Conservation (phyloP, 1,139 yeast species). For the Pichia sp. region DNA sequence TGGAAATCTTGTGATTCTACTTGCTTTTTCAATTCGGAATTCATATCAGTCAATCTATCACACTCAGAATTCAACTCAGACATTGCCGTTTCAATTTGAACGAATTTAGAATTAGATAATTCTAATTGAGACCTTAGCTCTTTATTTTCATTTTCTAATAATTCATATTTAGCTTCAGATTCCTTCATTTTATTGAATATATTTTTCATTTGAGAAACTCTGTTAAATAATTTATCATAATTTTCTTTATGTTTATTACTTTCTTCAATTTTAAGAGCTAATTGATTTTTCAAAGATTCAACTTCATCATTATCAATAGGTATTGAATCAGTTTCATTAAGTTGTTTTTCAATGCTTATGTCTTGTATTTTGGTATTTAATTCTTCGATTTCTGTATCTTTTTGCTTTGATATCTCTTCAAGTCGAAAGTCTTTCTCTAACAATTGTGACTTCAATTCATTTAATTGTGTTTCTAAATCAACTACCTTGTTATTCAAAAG, state of each 20-base stretch:
- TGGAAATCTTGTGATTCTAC: constrained; percentile 30
- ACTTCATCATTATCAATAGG: constrained; percentile 2
- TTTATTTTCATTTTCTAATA: constrained; percentile 33
- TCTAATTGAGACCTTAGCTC: constrained; percentile 17
- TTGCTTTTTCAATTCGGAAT: constrained; percentile 42
- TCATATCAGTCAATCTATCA: constrained; percentile 50
- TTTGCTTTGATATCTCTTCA: constrained; percentile 9
- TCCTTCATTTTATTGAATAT: constrained; percentile 71
- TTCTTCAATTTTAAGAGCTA: constrained; percentile 42
- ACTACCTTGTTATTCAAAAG: constrained; percentile 2
- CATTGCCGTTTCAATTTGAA: constrained; percentile 25
- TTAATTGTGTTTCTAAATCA: not conserved
- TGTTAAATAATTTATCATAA: constrained; percentile 67
- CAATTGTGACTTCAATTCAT: not conserved
- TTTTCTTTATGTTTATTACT: constrained; percentile 63
- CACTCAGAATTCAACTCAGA: constrained; percentile 51
- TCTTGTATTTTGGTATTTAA: constrained; percentile 18
- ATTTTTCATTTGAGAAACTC: constrained; percentile 74
- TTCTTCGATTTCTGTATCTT: constrained; percentile 23
- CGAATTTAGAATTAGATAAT: constrained; percentile 21
- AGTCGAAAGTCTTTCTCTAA: constrained; percentile 5
- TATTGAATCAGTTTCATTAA: constrained; percentile 5
- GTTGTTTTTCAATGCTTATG: constrained; percentile 12
- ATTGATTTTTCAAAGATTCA: constrained; percentile 30
- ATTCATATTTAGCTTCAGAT: constrained; percentile 64